Base-by-base conservation (phyloP, 139 green algal genomes). In the Micractinium conductrix region DNA sequence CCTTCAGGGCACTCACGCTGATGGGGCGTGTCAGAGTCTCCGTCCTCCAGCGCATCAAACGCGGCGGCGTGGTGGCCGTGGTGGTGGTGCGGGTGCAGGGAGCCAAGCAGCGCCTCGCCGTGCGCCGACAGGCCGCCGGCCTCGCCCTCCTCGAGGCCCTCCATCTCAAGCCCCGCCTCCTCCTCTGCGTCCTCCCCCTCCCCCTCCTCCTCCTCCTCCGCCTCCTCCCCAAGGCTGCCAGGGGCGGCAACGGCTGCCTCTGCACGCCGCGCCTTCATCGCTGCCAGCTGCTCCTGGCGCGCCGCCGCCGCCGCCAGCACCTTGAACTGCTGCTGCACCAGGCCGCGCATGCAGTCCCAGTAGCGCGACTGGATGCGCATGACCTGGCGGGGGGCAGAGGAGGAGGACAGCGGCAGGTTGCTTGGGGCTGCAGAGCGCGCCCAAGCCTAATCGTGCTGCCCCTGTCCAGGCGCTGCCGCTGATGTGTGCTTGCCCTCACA, bases 331-430 rank as follows among this genome's bases (percentile, higher is more conserved):
- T 74, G 62, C 62, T 83, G 78, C 69, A 79, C 67, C 38, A 80
- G 69, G 28, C 55, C 70, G 40, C 80, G 68, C 69, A 85, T 74
- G 70, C 67, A 80, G 50, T n/a, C 30, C 80, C 80, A 85, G 69
- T 85, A 72, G 42, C 80, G 80, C 37, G 80, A 26, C 80, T 85
- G 80, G 30, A 80, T 62, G 53, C 80, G 80, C 80, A 85, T 78
- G 69, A 45, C 69, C 80, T 81, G 75, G 35, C 5, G 70, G 28
- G 42, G 7, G 44, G 69, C 6, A 43, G 68, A 38, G 37, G 21
- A 26, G 37, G 33, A 48, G 45, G n/a, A 48, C 9, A 44, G 40
- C 35, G 45, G 30, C 12, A 37, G 14, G 35, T n/a, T 43, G 3
- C 26, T n/a, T n/a, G n/a, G n/a, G n/a, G n/a, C n/a, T n/a, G n/a